These are phyloP conservation scores for Vanrija humicola DNA, from an alignment of 1,284 basidiomycete genomes.

Conservation along the genomic window DNA sequence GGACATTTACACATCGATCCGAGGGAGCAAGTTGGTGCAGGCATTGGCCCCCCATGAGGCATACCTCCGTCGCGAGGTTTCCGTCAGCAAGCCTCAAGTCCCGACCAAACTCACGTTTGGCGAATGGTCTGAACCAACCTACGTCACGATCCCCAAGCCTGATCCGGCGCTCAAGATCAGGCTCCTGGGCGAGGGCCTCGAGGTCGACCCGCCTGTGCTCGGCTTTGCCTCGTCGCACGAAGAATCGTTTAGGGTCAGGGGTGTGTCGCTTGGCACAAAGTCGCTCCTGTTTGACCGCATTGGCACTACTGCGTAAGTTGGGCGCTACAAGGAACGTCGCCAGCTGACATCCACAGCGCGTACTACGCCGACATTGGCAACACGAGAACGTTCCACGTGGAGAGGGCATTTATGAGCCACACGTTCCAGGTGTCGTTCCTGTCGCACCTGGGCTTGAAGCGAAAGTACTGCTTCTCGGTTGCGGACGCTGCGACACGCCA, in stretches of 20 bases:
- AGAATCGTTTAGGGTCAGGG: conserved; percentile 81
- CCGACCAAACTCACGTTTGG: conserved; percentile 76
- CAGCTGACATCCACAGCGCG: conserved; percentile 40
- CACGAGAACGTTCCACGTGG: conserved; percentile 69
- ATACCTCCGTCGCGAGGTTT: conserved; percentile 49
- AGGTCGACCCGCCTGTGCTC: conserved; percentile 77
- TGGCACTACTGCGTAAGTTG: conserved; percentile 64
- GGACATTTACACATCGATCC: conserved; percentile 72
- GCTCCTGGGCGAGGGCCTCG: conserved; percentile 75
- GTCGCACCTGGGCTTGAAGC: conserved; percentile 63
- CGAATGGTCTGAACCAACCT: conserved; percentile 76
- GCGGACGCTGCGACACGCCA: conserved; percentile 67
- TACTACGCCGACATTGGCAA: conserved; percentile 73
- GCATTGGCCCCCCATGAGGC: conserved; percentile 55
- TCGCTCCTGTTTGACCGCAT: conserved; percentile 73
- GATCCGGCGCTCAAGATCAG: conserved; percentile 75
- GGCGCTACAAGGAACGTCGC: neutral
- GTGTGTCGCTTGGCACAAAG: conserved; percentile 72
- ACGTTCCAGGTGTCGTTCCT: conserved; percentile 85
- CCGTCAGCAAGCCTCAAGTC: conserved; percentile 63
- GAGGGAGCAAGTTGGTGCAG: conserved; percentile 66
- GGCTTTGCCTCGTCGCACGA: conserved; percentile 70
- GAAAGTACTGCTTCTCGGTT: conserved; percentile 90
- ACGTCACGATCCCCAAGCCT: conserved; percentile 71
- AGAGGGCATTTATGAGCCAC: conserved; percentile 88